These are phyloP conservation scores for Metschnikowia similis DNA, from an alignment of 805 yeast species.

Conservation along the genomic window DNA sequence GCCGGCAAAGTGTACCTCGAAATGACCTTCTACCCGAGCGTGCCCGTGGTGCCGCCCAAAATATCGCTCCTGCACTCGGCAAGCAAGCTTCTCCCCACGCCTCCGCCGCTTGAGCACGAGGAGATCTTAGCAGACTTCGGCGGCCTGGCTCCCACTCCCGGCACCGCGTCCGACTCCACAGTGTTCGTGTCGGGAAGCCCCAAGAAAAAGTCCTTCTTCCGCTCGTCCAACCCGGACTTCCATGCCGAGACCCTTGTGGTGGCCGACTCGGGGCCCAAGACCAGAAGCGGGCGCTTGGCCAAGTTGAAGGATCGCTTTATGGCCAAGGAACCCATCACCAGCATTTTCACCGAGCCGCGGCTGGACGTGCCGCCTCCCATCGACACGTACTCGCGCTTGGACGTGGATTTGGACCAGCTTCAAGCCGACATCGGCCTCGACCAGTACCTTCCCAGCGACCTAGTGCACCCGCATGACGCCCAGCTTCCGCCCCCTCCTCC, in stretches of 20 bases:
- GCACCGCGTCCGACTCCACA: conserved; percentile 5
- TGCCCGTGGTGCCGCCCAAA: conserved; percentile 42
- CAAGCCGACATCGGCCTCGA: conserved; percentile 7
- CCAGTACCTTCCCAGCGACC: conserved; percentile 3
- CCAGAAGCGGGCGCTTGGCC: conserved; percentile 25
- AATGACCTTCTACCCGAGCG: conserved; percentile 80
- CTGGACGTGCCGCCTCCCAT: not conserved
- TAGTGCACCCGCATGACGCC: conserved; percentile 1
- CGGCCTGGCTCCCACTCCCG: conserved; percentile 11
- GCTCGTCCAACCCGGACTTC: conserved; percentile 11
- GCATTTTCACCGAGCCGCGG: conserved; percentile 11
- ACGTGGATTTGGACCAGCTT: conserved; percentile 2
- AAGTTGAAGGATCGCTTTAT: conserved; percentile 31
- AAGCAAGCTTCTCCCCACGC: conserved; percentile 9
- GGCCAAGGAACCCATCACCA: conserved; percentile 31
- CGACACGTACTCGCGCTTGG: not conserved
- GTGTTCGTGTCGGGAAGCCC: conserved; percentile 11
- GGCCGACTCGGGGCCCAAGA: conserved; percentile 17
- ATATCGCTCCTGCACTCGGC: conserved; percentile 8
- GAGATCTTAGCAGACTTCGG: conserved; percentile 6
- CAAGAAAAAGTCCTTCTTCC: conserved; percentile 7
- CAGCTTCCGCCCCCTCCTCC: conserved; percentile 21
- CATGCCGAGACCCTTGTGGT: conserved; percentile 5
- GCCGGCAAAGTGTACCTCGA: conserved; percentile 90
- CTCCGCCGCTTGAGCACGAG: conserved; percentile 3